Conservation (phyloP, 1,139 yeast species). For the Magnusiomyces tetraspermus region DNA sequence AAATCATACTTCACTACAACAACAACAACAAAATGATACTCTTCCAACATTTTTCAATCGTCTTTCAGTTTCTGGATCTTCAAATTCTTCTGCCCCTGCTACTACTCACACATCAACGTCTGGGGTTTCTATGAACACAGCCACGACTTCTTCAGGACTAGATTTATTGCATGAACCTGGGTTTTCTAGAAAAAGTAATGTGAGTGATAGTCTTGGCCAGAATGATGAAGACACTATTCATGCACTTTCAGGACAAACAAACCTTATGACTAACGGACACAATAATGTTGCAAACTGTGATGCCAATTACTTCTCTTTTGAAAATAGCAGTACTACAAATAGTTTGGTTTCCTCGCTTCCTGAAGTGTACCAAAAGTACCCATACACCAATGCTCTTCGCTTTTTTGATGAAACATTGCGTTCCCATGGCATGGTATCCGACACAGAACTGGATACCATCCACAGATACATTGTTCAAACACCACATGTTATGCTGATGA, state of each 20-base stretch:
- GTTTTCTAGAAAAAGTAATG: neutral
- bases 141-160: neutral
- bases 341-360: too few relatives aligned
- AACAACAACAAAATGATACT: neutral
- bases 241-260: neutral
- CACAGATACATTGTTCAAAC: constrained; percentile 6
- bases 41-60: neutral
- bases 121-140: neutral
- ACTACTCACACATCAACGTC: neutral
- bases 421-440: neutral
- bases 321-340: neutral
- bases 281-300: too few relatives aligned
- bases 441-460: constrained; percentile 1
- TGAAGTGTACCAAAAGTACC: neutral
- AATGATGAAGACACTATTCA: neutral
- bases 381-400: neutral
- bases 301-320: neutral
- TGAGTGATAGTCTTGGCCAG: too few relatives aligned
- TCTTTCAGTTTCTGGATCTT: neutral
- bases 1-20: neutral
- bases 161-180: neutral
- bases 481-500: constrained; percentile 5
- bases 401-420: constrained; percentile 2
- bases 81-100: neutral
- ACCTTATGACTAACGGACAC: neutral